Evolutionary conservation across 139 green algal genomes (phyloP), one percentile per base, ranked within the genome.

Genomic region (Chlorella sp.): DNA sequence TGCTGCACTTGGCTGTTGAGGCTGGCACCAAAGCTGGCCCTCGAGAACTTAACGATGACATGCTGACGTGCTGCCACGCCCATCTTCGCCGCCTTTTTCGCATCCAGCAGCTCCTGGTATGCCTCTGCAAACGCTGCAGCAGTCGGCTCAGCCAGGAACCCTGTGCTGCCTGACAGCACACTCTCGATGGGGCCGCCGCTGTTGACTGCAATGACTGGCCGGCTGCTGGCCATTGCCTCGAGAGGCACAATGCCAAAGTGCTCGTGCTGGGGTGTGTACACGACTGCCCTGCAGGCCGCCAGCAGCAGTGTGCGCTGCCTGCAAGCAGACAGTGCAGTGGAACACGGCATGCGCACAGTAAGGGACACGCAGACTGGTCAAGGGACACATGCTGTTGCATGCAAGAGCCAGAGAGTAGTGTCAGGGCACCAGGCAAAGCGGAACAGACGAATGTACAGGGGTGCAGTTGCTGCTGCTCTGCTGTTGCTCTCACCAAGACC

Each of bases 161-260:
- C 93, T 1, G 85, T 92, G 20, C 70, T 14, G 34, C 83, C 85
- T 33, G 88, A 50, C 34, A 86, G 61, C 32, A 97, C 83, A 49
- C 77, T 95, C 78, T 97, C 93, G 26, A 69, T 74, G 20, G 93
- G 93, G 0, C 93, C 93, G 2, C 93, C 93, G 79, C 86, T 96
- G 79, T 86, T 87, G 71, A 84, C 93, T 1, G 94, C 93, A 42
- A 99, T 84, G 4, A 99, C 95, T 2, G 92, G 90, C 20, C 85
- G 75, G 0, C 77, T 77, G 1, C 87, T 79, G 3, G 91, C 93
- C 95, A 98, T 98, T 22, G 94, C 94, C 75, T 99, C 95, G 35
- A 99, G 71, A 2, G 95, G 95, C 61, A 99, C 95, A 68, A 99
- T 99, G 50, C 95, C 95, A 86, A 99, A 99, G 86, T 99, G 95